Percentiles rank a stretch among this genome's conserved stretches.
Evolutionary conservation across 2,329 filamentous ascomycete species (phyloP).

Genomic region (Coniella lustricola): DNA sequence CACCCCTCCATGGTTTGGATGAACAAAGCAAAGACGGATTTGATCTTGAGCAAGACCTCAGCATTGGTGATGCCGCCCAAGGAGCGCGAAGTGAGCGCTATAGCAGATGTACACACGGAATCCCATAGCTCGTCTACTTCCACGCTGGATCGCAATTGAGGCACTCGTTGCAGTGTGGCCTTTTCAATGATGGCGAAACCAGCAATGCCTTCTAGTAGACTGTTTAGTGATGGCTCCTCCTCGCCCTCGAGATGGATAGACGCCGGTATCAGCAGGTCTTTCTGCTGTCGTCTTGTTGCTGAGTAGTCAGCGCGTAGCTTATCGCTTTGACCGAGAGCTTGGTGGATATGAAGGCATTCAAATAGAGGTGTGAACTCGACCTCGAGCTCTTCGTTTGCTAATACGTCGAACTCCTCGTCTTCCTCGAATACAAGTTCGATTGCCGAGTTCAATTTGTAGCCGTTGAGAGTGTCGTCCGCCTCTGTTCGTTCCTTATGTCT

Average conservation of each 20-base stretch:
- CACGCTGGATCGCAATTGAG: conserved; percentile 70
- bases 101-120: conserved; percentile 87
- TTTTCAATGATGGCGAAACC: conserved; percentile 96
- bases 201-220: conserved; percentile 83
- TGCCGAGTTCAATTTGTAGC: conserved; percentile 90
- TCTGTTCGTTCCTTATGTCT: conserved; percentile 79
- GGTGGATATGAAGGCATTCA: conserved; percentile 92
- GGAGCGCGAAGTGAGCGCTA: conserved; percentile 73
- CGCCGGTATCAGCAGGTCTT: conserved; percentile 76
- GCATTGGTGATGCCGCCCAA: conserved; percentile 77
- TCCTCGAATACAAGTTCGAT: conserved; percentile 95
- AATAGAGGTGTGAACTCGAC: conserved; percentile 93
- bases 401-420: conserved; percentile 86
- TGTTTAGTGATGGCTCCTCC: conserved; percentile 80
- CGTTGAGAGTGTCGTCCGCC: conserved; percentile 63
- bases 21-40: conserved; percentile 85
- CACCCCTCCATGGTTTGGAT: conserved; percentile 99
- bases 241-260: conserved; percentile 73
- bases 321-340: conserved; percentile 85
- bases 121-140: conserved; percentile 99
- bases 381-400: conserved; percentile 91
- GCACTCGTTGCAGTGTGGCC: conserved; percentile 80
- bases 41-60: conserved; percentile 87
- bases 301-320: conserved; percentile 88
- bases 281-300: conserved; percentile 83